A percentile compares a stretch with the other conserved stretches of the same genome.
These are phyloP conservation scores for Penicillium fuscoglaucum DNA, from an alignment of 2,329 filamentous ascomycete species.

Conservation along the genomic window DNA sequence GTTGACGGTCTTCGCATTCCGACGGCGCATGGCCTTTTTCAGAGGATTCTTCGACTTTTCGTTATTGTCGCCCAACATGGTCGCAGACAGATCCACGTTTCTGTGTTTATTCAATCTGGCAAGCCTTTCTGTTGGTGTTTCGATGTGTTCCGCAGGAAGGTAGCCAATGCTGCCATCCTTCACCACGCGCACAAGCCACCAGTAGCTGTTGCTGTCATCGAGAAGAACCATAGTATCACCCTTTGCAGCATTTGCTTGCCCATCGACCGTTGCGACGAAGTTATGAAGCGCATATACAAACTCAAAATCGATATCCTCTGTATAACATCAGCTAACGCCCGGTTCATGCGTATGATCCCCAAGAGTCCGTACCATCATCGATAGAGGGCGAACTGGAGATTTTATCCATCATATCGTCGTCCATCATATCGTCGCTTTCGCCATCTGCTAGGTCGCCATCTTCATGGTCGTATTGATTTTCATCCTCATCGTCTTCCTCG, in stretches of 20 bases:
- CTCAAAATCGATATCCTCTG: constrained; percentile 99
- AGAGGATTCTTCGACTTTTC: constrained; percentile 81
- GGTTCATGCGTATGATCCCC: neutral
- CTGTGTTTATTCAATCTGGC: constrained; percentile 95
- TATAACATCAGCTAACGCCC: constrained; percentile 69
- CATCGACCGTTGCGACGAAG: constrained; percentile 96
- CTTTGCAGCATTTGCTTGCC: constrained; percentile 96
- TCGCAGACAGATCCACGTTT: constrained; percentile 82
- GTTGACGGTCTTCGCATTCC: constrained; percentile 81
- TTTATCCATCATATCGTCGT: constrained; percentile 96
- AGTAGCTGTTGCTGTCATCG: constrained; percentile 99
- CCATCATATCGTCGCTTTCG: constrained; percentile 68
- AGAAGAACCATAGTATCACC: constrained; percentile 98
- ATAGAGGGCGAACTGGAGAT: constrained; percentile 99
- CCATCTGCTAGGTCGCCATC: constrained; percentile 62
- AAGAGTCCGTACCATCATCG: constrained; percentile 80
- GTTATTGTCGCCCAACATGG: constrained; percentile 69
- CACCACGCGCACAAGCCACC: constrained; percentile 96
- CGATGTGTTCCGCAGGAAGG: constrained; percentile 94
- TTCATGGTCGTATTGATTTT: constrained; percentile 30
- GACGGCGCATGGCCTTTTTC: constrained; percentile 77
- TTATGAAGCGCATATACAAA: constrained; percentile 98
- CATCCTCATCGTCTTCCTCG: constrained; percentile 24
- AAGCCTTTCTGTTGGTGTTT: constrained; percentile 91
- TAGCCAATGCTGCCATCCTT: constrained; percentile 98